Evolutionary conservation across 768 basidiomycete genomes (phyloP).

Genomic region (Russula earlei): DNA sequence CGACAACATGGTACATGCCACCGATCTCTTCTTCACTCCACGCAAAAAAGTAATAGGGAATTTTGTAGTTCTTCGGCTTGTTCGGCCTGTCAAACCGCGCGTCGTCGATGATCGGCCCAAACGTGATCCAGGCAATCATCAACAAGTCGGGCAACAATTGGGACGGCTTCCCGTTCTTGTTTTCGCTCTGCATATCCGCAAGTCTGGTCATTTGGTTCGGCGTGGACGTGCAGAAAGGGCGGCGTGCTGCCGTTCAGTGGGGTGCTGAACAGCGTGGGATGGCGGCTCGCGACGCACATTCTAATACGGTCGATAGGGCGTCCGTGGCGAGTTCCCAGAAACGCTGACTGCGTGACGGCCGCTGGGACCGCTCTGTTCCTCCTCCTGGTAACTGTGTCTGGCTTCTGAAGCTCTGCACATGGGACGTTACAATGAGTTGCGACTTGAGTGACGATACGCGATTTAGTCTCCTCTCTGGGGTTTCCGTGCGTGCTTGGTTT

Average conservation of each 20-base stretch:
- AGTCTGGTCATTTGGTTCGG: conserved; percentile 71
- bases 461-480: too few species aligned
- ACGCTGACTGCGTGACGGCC: neutral
- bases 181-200: conserved; percentile 56
- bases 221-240: conserved; percentile 32
- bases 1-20: conserved; percentile 54
- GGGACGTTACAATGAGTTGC: too few species aligned
- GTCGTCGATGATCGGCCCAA: conserved; percentile 82
- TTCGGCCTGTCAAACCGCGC: conserved; percentile 35
- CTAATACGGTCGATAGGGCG: neutral
- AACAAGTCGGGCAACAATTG: conserved; percentile 63
- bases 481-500: too few species aligned
- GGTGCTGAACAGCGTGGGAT: conserved; percentile 23
- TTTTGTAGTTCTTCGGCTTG: conserved; percentile 77
- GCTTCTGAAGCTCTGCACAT: too few species aligned
- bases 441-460: too few species aligned
- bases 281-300: too few species aligned
- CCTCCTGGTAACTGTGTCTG: too few species aligned
- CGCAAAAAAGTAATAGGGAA: too few species aligned
- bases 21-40: neutral
- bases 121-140: conserved; percentile 79
- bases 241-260: conserved; percentile 33
- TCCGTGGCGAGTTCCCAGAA: neutral
- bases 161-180: conserved; percentile 80
- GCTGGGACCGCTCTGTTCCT: too few species aligned